Evolutionary conservation across 2,329 filamentous ascomycete species (phyloP), one percentile per base, ranked within the genome.

Genomic region (Hymenoscyphus occultus): DNA sequence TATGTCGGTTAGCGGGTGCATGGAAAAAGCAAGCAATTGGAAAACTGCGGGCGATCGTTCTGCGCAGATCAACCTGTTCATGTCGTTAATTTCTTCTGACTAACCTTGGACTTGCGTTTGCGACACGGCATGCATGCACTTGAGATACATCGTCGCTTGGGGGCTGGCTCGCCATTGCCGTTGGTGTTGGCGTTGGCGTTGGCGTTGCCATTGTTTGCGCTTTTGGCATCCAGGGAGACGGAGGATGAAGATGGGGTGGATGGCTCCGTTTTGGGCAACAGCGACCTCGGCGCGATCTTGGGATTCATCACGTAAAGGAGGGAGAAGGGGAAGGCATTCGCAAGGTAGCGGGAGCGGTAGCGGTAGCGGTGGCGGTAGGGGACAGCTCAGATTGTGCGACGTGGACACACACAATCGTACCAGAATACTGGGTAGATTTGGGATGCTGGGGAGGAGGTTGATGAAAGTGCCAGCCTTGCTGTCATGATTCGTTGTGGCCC

Each of bases 81-180:
- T 28, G 28, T 28, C 28, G 28, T 1, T 28, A 2, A 28, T 28
- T 2, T 28, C 28, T 45, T 39, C 39, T 19, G 12, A 66, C 63
- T 48, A 7, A 70, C 69, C 67, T 70, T 71, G 22, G 68, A 70
- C 60, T 71, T 71, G 5, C 69, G 61, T 48, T 67, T 71, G 5
- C 69, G 67, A 61, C 69, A 71, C 22, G 67, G 67, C 68, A 70
- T 68, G 59, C 69, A 71, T 5, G 69, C 69, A 35, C 31, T 51
- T 45, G 56, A 57, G 32, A 57, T 57, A 57, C 56, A 57, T 16
- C 32, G 14, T 39, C 56, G 28, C 32, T 59, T 59, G 31, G 57
- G 57, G 35, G 57, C 31, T 7, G 16, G 19, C 19, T 59, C 57
- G 57, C 57, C 19, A 59, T 42, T 39, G 39, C 28, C 3, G 28